A percentile compares a stretch with the other conserved stretches of the same genome.
Conservation (phyloP, 768 basidiomycete genomes). For the Russula griseocarnosa region DNA sequence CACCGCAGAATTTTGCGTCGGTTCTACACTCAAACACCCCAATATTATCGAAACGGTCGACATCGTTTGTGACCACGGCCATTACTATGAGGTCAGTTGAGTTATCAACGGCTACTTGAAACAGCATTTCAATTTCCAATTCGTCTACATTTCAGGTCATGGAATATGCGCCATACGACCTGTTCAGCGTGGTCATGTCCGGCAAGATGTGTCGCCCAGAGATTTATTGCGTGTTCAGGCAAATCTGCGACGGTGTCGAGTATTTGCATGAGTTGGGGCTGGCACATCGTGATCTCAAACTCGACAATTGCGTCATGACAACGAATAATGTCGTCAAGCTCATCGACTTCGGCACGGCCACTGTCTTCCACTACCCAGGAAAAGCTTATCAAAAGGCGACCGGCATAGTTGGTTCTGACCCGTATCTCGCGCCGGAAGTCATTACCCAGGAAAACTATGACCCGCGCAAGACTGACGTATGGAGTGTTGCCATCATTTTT, state of each 20-base stretch:
- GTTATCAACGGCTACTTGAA: conserved; percentile 3
- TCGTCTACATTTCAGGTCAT: conserved; percentile 63
- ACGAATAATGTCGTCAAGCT: conserved; percentile 90
- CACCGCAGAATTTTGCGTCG: conserved; percentile 97
- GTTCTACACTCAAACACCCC: conserved; percentile 86
- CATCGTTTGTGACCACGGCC: conserved; percentile 95
- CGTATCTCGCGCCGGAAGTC: conserved; percentile 97
- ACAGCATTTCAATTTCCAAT: conserved; percentile 14
- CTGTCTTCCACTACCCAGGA: conserved; percentile 98
- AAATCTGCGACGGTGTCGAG: conserved; percentile 96
- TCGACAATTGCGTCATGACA: conserved; percentile 99
- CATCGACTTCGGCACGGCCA: conserved; percentile 99
- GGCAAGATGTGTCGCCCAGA: conserved; percentile 98
- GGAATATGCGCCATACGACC: conserved; percentile 98
- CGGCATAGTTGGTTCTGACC: conserved; percentile 95
- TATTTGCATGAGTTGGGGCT: conserved; percentile 97
- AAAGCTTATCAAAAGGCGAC: conserved; percentile 73
- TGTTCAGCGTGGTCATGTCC: conserved; percentile 99
- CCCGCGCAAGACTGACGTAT: conserved; percentile 96
- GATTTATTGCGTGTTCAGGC: conserved; percentile 98
- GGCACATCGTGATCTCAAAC: conserved; percentile 97
- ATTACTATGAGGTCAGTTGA: conserved; percentile 88
- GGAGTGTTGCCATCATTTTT: conserved; percentile 98
- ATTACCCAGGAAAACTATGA: conserved; percentile 78
- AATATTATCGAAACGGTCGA: conserved; percentile 99